Evolutionary conservation across 1,139 yeast species (phyloP).

Genomic region (Yamadazyma conglobata): DNA sequence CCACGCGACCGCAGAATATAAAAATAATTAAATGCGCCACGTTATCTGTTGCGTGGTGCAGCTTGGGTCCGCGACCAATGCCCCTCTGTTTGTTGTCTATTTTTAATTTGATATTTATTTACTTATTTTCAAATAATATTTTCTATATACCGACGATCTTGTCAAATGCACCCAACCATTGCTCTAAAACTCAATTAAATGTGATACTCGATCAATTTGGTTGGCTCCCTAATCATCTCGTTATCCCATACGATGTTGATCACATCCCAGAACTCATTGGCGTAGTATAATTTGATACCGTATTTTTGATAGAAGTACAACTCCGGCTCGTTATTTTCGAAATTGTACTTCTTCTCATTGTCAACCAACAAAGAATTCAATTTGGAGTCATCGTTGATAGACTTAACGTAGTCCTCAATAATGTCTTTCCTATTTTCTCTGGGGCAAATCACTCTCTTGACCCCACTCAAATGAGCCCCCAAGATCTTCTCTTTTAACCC

Average conservation of each 20-base stretch:
- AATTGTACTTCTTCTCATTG: slow-evolving; percentile 27
- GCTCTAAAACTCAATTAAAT: too few relatives aligned
- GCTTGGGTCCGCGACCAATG: too few relatives aligned
- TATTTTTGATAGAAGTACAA: slow-evolving; percentile 45
- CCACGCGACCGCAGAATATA: too few relatives aligned
- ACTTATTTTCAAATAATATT: too few relatives aligned
- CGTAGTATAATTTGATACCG: slow-evolving; percentile 59
- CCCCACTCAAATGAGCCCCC: slow-evolving; percentile 75
- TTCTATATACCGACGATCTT: too few relatives aligned
- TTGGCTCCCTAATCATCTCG: slow-evolving; percentile 26
- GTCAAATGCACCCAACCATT: too few relatives aligned
- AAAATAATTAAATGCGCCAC: too few relatives aligned
- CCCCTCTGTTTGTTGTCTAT: too few relatives aligned
- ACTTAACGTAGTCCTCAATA: slow-evolving; percentile 51
- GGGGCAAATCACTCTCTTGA: slow-evolving; percentile 63
- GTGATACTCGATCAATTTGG: slow-evolving; percentile 36
- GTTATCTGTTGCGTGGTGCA: too few relatives aligned
- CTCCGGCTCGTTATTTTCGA: slow-evolving; percentile 42
- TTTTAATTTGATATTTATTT: too few relatives aligned
- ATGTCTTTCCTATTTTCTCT: slow-evolving; percentile 68
- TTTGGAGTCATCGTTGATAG: slow-evolving; percentile 29
- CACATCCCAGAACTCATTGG: slow-evolving; percentile 77
- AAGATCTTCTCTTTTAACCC: slow-evolving; percentile 82
- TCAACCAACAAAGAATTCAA: slow-evolving; percentile 38
- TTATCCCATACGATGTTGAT: slow-evolving; percentile 62